These are phyloP conservation scores for Delonix regia DNA, from an alignment of 306 rosid genomes.

Conservation along the genomic window DNA sequence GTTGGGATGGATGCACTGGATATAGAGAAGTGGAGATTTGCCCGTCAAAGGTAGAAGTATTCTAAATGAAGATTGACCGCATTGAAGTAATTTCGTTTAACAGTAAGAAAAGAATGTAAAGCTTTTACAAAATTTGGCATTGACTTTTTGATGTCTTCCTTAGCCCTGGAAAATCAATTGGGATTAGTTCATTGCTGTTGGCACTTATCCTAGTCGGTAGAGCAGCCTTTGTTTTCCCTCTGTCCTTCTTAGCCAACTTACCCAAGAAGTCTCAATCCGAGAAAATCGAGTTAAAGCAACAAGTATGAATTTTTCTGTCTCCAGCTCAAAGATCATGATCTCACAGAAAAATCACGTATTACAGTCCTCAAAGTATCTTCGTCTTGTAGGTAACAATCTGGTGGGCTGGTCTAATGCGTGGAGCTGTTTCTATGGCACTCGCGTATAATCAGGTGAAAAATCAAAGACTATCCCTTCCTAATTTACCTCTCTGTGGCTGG, in stretches of 20 bases:
- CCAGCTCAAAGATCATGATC: not conserved
- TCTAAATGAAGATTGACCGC: slow-evolving; percentile 2
- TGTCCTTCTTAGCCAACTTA: slow-evolving; percentile 84
- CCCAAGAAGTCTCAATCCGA: slow-evolving; percentile 66
- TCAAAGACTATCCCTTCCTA: slow-evolving; percentile 28
- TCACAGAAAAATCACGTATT: slow-evolving; percentile 4
- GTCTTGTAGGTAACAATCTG: slow-evolving; percentile 79
- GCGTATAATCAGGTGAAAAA: slow-evolving; percentile 86
- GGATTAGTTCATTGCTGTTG: slow-evolving; percentile 81
- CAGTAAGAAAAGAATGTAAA: not conserved
- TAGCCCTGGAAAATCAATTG: slow-evolving; percentile 87
- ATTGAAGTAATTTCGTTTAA: slow-evolving; percentile 8
- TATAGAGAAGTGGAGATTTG: slow-evolving; percentile 92
- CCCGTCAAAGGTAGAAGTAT: slow-evolving; percentile 69
- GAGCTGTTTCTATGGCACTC: slow-evolving; percentile 97
- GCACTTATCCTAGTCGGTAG: slow-evolving; percentile 88
- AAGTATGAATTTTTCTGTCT: slow-evolving; percentile 54
- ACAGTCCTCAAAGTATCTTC: slow-evolving; percentile 2
- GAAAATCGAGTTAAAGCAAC: slow-evolving; percentile 78
- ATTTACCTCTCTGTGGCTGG: slow-evolving; percentile 2
- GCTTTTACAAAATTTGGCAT: slow-evolving; percentile 7
- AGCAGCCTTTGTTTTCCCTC: slow-evolving; percentile 94
- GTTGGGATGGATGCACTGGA: slow-evolving; percentile 99
- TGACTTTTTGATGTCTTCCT: slow-evolving; percentile 36
- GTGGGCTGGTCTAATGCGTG: slow-evolving; percentile 99